These are phyloP conservation scores for Geotrichum phurueaensis DNA, from an alignment of 1,139 yeast genomes.

Conservation along the genomic window DNA sequence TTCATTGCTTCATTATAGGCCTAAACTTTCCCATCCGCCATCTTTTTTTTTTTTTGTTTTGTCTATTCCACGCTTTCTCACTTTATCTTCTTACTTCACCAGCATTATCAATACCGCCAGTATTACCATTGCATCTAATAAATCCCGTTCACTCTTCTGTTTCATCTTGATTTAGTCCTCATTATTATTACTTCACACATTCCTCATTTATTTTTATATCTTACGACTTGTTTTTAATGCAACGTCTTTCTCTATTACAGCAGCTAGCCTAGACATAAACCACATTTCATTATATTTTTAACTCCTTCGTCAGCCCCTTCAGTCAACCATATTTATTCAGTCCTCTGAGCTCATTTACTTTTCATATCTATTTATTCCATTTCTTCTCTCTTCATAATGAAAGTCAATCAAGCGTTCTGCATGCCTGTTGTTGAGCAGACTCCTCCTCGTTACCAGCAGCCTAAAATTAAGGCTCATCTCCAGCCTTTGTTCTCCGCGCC, in stretches of 20 bases:
- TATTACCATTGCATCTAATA: not conserved
- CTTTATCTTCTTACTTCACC: not conserved
- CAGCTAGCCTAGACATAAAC: not conserved
- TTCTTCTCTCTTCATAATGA: not conserved
- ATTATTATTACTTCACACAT: not conserved
- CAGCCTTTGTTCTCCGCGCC: not conserved
- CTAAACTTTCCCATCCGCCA: not conserved
- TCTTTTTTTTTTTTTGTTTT: not conserved
- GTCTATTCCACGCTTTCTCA: not conserved
- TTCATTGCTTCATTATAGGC: not conserved
- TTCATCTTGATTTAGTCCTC: not conserved
- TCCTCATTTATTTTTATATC: not conserved
- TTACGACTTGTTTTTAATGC: not conserved
- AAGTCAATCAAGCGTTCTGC: not conserved
- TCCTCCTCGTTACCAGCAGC: not conserved
- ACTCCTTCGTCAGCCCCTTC: not conserved
- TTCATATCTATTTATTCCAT: too few species aligned
- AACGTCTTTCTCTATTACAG: not conserved
- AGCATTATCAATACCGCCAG: not conserved
- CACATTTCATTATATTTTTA: not conserved
- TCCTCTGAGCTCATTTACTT: too few species aligned
- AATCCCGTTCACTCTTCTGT: not conserved
- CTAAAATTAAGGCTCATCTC: not conserved
- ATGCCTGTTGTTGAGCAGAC: conserved; percentile 7
- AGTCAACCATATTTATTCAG: not conserved